Base-by-base conservation (phyloP, 495 filamentous ascomycete species). In the Pyrenopolyporus hunteri region DNA sequence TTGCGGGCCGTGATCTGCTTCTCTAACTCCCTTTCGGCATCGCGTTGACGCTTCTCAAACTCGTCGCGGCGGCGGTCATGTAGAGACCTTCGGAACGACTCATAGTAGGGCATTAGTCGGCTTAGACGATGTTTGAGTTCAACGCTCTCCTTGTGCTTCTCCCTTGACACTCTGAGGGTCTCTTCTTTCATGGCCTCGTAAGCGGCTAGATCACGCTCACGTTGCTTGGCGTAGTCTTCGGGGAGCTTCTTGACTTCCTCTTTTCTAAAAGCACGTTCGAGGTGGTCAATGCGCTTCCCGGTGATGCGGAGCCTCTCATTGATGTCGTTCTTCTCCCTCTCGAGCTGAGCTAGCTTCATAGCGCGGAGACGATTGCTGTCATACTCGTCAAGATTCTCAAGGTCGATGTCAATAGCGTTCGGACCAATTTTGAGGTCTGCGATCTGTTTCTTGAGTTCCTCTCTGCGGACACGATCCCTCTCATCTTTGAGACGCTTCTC, bases 261-360 rank as follows among this genome's bases (percentile, higher is more conserved):
- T 64, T 90, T 89, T 65, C 95, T 85, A 82, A 94, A 93, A 19
- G 94, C 95, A 76, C 94, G 91, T 81, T 98, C 94, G 65, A 98
- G 80, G 77, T 98, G 94, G 74, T 98, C 94, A 70, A 98, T 92
- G 59, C 94, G 88, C 84, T 97, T 97, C 71, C 89, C 89, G 43
- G 93, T 96, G 60, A 93, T 83, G 59, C 92, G 87, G 37, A 98
- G 82, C 68, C 89, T 92, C 74, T 97, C 93, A 37, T 87, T 85
- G 63, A 97, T 85, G 67, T 85, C 92, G 69, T 93, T 95, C 86
- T 98, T 98, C 80, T 98, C 95, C 57, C 93, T 92, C 76, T 98
- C 94, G 11, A 98, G 85, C 72, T 96, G 92, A 35, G 90, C 89
- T 35, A 98, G 85, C 80, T 97, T 97, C 77, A 98, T 89, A 52